Evolutionary conservation across 805 yeast genomes (phyloP).

Genomic region (Ogataea siamensis): DNA sequence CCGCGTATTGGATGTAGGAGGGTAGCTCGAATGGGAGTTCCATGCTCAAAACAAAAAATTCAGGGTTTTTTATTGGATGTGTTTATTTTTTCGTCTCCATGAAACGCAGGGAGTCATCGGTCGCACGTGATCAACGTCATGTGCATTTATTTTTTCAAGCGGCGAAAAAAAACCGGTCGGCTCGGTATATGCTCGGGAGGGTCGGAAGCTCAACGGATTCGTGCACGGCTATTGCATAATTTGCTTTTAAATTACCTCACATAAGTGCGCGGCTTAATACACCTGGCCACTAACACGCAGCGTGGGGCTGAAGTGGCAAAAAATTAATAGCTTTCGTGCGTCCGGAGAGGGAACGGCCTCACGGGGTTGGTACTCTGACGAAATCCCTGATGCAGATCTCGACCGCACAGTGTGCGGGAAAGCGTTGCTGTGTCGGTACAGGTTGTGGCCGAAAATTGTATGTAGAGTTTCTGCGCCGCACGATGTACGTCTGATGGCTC

Average conservation of each 20-base stretch:
- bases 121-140: slow-evolving; percentile 2
- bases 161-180: slow-evolving; percentile 1
- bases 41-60: slow-evolving; percentile 5
- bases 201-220: background rate
- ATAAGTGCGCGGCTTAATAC: slow-evolving; percentile 3
- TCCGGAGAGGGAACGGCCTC: too few species aligned
- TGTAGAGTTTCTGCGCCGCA: background rate
- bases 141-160: too few species aligned
- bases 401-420: too few species aligned
- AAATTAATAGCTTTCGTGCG: too few species aligned
- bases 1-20: slow-evolving; percentile 26
- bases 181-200: slow-evolving; percentile 3
- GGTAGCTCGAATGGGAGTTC: slow-evolving; percentile 22
- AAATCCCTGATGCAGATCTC: too few species aligned
- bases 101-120: background rate
- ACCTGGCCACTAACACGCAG: background rate
- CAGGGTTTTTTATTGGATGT: slow-evolving; percentile 5
- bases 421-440: too few species aligned
- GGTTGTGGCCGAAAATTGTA: background rate
- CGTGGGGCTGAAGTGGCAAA: background rate
- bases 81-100: slow-evolving; percentile 3
- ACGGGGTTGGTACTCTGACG: too few species aligned
- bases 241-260: slow-evolving; percentile 1
- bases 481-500: background rate
- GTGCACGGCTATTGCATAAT: slow-evolving; percentile 5